Percentiles rank a stretch among this genome's conserved stretches.
These are phyloP conservation scores for Letharia lupina DNA, from an alignment of 495 filamentous ascomycete genomes.

Conservation along the genomic window DNA sequence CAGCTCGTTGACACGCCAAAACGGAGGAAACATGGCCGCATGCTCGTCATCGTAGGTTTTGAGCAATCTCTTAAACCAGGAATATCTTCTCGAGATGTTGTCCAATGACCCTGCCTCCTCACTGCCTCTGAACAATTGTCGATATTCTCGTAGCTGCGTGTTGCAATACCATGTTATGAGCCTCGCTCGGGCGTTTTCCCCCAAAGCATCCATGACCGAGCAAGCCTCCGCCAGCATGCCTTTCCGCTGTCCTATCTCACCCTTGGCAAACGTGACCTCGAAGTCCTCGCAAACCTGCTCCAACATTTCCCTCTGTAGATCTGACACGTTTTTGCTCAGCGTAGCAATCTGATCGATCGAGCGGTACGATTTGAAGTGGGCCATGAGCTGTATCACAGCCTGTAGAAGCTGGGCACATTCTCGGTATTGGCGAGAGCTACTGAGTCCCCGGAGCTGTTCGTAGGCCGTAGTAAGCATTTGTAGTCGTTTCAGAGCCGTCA, in stretches of 20 bases:
- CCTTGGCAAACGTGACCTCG: constrained; percentile 87
- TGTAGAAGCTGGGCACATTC: constrained; percentile 94
- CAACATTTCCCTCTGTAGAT: constrained; percentile 85
- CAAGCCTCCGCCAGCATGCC: constrained; percentile 76
- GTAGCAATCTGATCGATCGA: constrained; percentile 97
- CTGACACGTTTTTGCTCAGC: constrained; percentile 84
- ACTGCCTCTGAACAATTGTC: constrained; percentile 89
- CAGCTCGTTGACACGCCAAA: constrained; percentile 85
- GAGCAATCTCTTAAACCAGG: constrained; percentile 92
- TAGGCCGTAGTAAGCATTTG: constrained; percentile 99
- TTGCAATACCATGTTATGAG: constrained; percentile 97
- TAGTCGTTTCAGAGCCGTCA: constrained; percentile 93
- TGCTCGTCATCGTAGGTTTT: constrained; percentile 96
- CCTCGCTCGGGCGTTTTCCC: constrained; percentile 74
- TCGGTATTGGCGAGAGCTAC: constrained; percentile 81
- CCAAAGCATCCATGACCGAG: constrained; percentile 88
- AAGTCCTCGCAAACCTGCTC: constrained; percentile 99
- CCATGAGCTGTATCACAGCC: constrained; percentile 95
- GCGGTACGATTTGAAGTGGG: constrained; percentile 95
- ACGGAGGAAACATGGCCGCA: constrained; percentile 72
- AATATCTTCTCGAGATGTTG: constrained; percentile 90
- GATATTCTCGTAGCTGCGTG: constrained; percentile 89
- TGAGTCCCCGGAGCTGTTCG: constrained; percentile 81
- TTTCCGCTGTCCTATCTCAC: constrained; percentile 63
- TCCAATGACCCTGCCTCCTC: constrained; percentile 96